phyloP scores from a whole-genome alignment of 169 alveolate genomes.

The Theileria parva region DNA sequence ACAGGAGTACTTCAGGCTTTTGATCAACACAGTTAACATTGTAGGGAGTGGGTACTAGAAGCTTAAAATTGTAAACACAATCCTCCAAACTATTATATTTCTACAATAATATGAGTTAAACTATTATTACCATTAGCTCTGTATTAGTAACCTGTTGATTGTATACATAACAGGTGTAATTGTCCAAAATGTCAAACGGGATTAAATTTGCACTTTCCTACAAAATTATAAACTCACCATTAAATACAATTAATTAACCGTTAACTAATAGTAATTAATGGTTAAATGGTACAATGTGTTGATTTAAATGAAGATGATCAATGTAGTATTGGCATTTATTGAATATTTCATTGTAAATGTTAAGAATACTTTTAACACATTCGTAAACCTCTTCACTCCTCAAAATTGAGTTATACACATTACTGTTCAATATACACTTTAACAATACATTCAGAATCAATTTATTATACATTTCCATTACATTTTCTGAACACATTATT shows the following conservation, averaged over 20 bases:
- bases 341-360: background rate
- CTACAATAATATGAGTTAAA: background rate
- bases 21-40: background rate
- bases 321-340: background rate
- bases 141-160: background rate
- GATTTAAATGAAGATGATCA: background rate
- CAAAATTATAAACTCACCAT: background rate
- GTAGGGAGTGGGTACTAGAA: background rate
- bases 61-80: background rate
- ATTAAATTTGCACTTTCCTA: conserved; percentile 18
- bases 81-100: conserved; percentile 2
- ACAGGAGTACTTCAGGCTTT: background rate
- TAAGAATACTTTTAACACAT: background rate
- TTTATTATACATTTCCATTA: background rate
- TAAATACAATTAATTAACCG: background rate
- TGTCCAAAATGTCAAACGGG: conserved; percentile 16
- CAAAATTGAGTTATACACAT: conserved; percentile 10
- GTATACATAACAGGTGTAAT: background rate
- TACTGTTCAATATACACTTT: conserved; percentile 2
- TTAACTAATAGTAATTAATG: background rate
- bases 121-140: conserved; percentile 1
- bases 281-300: background rate
- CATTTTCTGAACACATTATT: background rate
- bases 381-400: conserved; percentile 1
- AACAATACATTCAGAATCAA: background rate